phyloP scores from a whole-genome alignment of 78 protist genomes.

The Tieghemostelium lacteum region DNA sequence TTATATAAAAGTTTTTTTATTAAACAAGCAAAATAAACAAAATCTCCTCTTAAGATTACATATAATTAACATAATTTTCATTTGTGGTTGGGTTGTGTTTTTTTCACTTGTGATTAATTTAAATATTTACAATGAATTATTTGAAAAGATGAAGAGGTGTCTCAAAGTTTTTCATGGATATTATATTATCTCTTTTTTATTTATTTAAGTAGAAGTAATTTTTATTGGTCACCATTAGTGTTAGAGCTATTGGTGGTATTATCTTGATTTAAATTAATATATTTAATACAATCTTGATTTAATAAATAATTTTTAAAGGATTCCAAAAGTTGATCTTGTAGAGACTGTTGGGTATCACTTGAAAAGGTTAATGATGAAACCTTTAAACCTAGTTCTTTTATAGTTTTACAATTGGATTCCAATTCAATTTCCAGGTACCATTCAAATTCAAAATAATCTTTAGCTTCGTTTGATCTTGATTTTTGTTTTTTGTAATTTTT shows the following conservation, averaged over 20 bases:
- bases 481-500: conserved; percentile 50
- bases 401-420: conserved; percentile 43
- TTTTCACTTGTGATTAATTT: background rate
- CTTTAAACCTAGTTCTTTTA: conserved; percentile 26
- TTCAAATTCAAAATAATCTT: conserved; percentile 63
- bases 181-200: background rate
- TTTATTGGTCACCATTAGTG: no score
- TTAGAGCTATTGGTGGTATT: background rate
- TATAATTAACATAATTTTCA: no score
- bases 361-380: conserved; percentile 16
- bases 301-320: conserved; percentile 42
- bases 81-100: background rate
- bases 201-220: no score
- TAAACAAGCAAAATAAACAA: no score
- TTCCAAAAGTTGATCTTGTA: conserved; percentile 38
- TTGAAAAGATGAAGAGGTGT: background rate
- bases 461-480: conserved; percentile 29
- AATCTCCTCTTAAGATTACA: no score
- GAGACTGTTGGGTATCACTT: conserved; percentile 7
- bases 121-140: background rate
- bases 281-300: conserved; percentile 35
- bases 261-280: conserved; percentile 5
- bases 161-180: background rate
- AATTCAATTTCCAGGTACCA: conserved; percentile 42
- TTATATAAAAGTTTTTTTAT: no score